A percentile compares a stretch with the other conserved stretches of the same genome.
Evolutionary conservation across 768 basidiomycete genomes (phyloP).

Genomic region (Mycena olivaceomarginata): DNA sequence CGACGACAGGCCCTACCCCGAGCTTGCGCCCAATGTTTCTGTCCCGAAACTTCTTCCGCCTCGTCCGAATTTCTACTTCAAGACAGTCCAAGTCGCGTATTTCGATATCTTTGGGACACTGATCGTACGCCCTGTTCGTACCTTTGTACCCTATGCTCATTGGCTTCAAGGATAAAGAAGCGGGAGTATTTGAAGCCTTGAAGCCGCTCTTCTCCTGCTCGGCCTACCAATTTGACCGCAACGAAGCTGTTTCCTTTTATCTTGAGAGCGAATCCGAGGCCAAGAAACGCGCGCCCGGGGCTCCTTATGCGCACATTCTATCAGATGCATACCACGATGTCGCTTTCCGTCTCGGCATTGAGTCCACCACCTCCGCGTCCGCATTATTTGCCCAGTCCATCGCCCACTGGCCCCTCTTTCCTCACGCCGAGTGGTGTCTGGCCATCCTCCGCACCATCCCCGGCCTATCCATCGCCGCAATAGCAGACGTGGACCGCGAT

Average conservation of each 20-base stretch:
- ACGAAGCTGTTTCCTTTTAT: not conserved
- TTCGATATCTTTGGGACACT: not conserved
- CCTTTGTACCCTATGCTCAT: not conserved
- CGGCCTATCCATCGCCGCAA: conserved; percentile 5
- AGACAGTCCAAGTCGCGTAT: not conserved
- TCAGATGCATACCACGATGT: not conserved
- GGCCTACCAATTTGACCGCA: not conserved
- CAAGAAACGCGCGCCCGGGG: not conserved
- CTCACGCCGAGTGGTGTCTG: not conserved
- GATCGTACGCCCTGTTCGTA: not conserved
- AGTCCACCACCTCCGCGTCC: not conserved
- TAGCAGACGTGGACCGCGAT: conserved; percentile 15
- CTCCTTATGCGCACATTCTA: not conserved
- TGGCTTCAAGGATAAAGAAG: not conserved
- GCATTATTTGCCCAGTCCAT: not conserved
- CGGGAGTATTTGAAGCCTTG: not conserved
- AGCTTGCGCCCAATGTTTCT: not conserved
- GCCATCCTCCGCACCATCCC: not conserved
- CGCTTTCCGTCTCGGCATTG: not conserved
- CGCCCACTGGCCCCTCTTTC: not conserved
- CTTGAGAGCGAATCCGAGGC: not conserved
- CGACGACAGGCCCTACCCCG: not conserved
- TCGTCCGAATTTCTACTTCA: not conserved
- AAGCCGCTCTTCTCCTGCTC: not conserved
- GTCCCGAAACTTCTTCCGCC: not conserved